Evolutionary conservation across 306 rosid species (phyloP).

Genomic region (Calophaca sinica): DNA sequence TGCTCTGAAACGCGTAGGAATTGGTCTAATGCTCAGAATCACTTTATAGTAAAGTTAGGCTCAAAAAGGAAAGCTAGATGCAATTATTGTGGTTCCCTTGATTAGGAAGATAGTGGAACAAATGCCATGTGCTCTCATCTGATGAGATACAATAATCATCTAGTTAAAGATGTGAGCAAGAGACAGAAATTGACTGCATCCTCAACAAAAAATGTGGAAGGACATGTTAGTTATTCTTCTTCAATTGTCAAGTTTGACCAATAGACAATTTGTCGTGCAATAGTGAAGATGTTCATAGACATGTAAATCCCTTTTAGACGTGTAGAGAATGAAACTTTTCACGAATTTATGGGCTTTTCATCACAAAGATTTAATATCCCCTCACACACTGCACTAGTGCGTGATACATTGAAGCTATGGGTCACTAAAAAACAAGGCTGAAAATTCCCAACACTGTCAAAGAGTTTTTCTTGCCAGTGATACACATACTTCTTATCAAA

Average conservation of each 20-base stretch:
- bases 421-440: neutral
- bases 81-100: conserved; percentile 24
- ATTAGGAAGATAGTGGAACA: conserved; percentile 24
- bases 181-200: neutral
- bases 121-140: conserved; percentile 16
- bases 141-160: neutral
- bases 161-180: neutral
- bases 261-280: neutral
- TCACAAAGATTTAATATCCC: neutral
- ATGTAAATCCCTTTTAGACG: conserved; percentile 3
- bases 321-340: neutral
- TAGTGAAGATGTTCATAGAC: neutral
- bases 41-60: conserved; percentile 2
- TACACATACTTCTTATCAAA: neutral
- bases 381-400: neutral
- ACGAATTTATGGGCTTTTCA: neutral
- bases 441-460: conserved; percentile 1
- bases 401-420: neutral
- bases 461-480: conserved; percentile 20
- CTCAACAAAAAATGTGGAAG: neutral
- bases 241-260: neutral
- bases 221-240: neutral
- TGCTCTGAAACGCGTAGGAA: conserved; percentile 4
- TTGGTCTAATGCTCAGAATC: conserved; percentile 21
- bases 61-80: conserved; percentile 6